Percentiles rank a stretch among this genome's conserved stretches.
phyloP scores from a whole-genome alignment of 2,329 filamentous ascomycete genomes.

The Colletotrichum magnum region DNA sequence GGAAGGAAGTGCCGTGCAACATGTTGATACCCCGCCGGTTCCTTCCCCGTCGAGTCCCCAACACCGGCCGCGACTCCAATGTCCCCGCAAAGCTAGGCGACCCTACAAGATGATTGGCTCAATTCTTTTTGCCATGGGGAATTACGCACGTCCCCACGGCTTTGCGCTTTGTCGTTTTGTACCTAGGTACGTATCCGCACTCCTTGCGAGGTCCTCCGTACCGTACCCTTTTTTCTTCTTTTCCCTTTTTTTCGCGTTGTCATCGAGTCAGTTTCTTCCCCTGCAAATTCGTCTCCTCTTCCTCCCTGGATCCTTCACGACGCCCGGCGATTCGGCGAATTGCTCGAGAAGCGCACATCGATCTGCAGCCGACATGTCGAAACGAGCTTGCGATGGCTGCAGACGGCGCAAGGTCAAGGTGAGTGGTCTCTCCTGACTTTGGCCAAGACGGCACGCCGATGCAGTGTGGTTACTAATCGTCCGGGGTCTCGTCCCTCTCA shows the following conservation, averaged over 20 bases:
- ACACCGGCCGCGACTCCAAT: constrained; percentile 1
- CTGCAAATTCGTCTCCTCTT: background rate
- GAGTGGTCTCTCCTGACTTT: background rate
- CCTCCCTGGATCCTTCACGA: background rate
- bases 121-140: background rate
- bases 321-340: constrained; percentile 24
- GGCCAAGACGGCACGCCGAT: too few relatives aligned
- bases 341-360: rapidly evolving
- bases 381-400: constrained; percentile 35
- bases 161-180: background rate
- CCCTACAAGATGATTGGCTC: background rate
- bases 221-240: too few relatives aligned
- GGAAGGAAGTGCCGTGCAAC: background rate
- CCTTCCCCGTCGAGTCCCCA: background rate
- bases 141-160: background rate
- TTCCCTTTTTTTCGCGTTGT: background rate
- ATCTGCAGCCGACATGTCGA: background rate
- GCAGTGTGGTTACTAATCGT: background rate
- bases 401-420: constrained; percentile 37
- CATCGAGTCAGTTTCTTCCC: constrained; percentile 8
- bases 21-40: constrained; percentile 24
- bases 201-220: too few relatives aligned
- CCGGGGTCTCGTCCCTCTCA: background rate
- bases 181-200: too few relatives aligned
- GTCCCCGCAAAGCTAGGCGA: background rate